phyloP scores from a whole-genome alignment of 2,329 filamentous ascomycete genomes.

The Alternaria arbusti region DNA sequence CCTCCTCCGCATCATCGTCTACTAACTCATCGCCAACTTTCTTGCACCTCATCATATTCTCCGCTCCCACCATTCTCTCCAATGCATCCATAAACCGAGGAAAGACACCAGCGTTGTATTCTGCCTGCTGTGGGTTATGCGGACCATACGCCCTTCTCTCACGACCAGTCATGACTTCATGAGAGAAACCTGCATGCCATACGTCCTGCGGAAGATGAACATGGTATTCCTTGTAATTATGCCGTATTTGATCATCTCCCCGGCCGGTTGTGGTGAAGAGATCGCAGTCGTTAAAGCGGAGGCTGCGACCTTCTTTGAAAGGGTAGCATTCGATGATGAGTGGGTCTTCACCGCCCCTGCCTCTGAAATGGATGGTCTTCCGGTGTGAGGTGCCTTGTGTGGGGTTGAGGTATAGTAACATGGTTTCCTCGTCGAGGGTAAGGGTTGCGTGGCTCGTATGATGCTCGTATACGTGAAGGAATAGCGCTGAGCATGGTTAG shows the following conservation, averaged over 20 bases:
- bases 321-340: background rate
- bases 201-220: background rate
- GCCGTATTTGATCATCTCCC: too few species aligned
- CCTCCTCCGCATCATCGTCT: background rate
- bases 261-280: too few species aligned
- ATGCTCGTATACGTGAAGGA: background rate
- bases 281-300: background rate
- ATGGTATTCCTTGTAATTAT: background rate
- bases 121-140: background rate
- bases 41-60: background rate
- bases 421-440: background rate
- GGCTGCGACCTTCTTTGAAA: background rate
- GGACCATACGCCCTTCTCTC: background rate
- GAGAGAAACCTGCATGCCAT: background rate
- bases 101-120: background rate
- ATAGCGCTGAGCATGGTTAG: background rate
- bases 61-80: background rate
- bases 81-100: background rate
- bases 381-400: accelerated
- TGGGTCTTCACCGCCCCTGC: background rate
- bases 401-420: background rate
- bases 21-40: background rate
- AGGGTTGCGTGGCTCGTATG: background rate
- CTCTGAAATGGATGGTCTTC: background rate
- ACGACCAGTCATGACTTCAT: accelerated